Evolutionary conservation across 116 monocot species (phyloP).

Genomic region (Zostera marina): DNA sequence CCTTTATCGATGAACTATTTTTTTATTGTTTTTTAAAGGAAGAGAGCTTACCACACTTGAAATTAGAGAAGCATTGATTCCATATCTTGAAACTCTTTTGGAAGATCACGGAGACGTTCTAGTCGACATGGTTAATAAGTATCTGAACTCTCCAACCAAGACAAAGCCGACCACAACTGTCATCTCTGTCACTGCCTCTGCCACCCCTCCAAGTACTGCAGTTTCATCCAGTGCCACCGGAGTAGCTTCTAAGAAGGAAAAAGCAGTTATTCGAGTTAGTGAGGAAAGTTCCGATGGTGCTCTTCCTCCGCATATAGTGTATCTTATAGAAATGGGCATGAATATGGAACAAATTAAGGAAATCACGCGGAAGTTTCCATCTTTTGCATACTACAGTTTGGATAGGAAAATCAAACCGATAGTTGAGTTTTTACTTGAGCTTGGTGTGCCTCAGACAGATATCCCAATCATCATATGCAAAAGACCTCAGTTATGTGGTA

Average conservation of each 20-base stretch:
- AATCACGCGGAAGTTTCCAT: slow-evolving; percentile 50
- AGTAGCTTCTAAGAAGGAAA: slow-evolving; percentile 37
- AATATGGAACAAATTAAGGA: slow-evolving; percentile 54
- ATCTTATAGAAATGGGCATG: slow-evolving; percentile 78
- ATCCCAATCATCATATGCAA: slow-evolving; percentile 69
- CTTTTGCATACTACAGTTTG: slow-evolving; percentile 84
- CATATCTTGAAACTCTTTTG: slow-evolving; percentile 56
- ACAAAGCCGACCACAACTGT: slow-evolving; percentile 7
- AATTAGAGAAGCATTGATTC: slow-evolving; percentile 67
- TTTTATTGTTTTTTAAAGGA: slow-evolving; percentile 25
- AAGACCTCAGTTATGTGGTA: slow-evolving; percentile 92
- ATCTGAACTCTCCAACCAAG: slow-evolving; percentile 39
- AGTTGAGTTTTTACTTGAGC: slow-evolving; percentile 64
- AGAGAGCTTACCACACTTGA: slow-evolving; percentile 93
- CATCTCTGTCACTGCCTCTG: too few relatives aligned
- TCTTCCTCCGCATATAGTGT: slow-evolving; percentile 41
- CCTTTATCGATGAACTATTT: too few relatives aligned
- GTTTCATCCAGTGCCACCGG: slow-evolving; percentile 3
- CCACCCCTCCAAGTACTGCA: too few relatives aligned
- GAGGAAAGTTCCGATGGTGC: slow-evolving; percentile 29
- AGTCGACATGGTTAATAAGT: slow-evolving; percentile 61
- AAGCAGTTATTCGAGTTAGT: slow-evolving; percentile 59
- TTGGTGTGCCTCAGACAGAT: slow-evolving; percentile 46
- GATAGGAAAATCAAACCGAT: slow-evolving; percentile 79
- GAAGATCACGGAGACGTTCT: slow-evolving; percentile 59